Conservation (phyloP, 345 rosid species). For the Citrus australasica region DNA sequence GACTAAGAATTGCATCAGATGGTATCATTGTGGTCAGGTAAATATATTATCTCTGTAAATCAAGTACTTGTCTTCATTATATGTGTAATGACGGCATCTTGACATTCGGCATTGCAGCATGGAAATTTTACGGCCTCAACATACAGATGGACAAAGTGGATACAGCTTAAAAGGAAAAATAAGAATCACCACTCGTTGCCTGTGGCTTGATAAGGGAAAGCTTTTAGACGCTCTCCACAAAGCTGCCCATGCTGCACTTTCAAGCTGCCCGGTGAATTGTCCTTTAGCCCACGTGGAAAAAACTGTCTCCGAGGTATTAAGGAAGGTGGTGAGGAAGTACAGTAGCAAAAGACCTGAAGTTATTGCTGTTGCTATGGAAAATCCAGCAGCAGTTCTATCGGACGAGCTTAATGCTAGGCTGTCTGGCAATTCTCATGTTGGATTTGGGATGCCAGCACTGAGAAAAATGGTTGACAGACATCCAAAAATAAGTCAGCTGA, state of each 20-base stretch:
- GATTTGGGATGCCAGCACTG: constrained; percentile 50
- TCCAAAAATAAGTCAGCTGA: constrained; percentile 34
- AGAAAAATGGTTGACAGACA: constrained; percentile 45
- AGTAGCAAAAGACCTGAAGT: constrained; percentile 96
- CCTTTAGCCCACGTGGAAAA: constrained; percentile 93
- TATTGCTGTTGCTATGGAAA: constrained; percentile 77
- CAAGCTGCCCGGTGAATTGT: constrained; percentile 83
- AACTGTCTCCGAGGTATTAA: constrained; percentile 74
- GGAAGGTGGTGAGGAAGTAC: constrained; percentile 93
- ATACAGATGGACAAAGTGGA: constrained; percentile 33
- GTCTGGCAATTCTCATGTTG: constrained; percentile 59
- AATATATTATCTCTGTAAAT: constrained; percentile 6
- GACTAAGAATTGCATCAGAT: constrained; percentile 87
- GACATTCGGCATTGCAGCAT: constrained; percentile 51
- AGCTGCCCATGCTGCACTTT: constrained; percentile 90
- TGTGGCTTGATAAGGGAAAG: constrained; percentile 98
- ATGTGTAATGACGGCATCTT: constrained; percentile 5
- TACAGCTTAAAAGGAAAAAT: constrained; percentile 77
- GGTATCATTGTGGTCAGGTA: constrained; percentile 96
- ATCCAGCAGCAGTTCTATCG: constrained; percentile 67
- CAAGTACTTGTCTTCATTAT: constrained; percentile 1
- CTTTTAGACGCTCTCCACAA: constrained; percentile 85
- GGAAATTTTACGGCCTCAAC: constrained; percentile 82
- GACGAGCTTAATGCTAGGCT: constrained; percentile 63
- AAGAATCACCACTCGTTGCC: constrained; percentile 91